Evolutionary conservation across 805 yeast species (phyloP).

Genomic region (Candida pini): DNA sequence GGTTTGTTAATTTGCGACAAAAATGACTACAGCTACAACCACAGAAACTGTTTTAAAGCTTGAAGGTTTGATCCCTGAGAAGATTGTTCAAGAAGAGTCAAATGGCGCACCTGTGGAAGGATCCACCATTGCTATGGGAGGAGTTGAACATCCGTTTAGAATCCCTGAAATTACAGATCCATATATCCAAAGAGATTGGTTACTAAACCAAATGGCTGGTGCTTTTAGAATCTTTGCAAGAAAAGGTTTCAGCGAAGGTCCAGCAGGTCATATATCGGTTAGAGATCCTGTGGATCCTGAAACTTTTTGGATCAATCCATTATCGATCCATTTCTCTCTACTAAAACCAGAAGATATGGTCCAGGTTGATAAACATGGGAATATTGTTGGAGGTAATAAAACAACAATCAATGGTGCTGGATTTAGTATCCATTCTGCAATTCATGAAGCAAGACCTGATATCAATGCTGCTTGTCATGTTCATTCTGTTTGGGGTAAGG

Average conservation of each 20-base stretch:
- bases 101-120: no score
- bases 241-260: slow-evolving; percentile 68
- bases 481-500: slow-evolving; percentile 57
- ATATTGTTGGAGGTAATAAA: slow-evolving; percentile 51
- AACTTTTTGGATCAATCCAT: slow-evolving; percentile 87
- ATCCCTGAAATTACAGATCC: slow-evolving; percentile 48
- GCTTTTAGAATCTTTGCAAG: slow-evolving; percentile 82
- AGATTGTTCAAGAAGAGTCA: no score
- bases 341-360: slow-evolving; percentile 60
- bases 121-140: no score
- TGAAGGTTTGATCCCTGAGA: no score
- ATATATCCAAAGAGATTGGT: slow-evolving; percentile 45
- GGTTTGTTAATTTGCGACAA: no score
- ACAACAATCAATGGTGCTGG: slow-evolving; percentile 57
- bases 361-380: slow-evolving; percentile 51
- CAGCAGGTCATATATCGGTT: slow-evolving; percentile 82
- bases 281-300: slow-evolving; percentile 77
- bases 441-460: slow-evolving; percentile 61
- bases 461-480: slow-evolving; percentile 66
- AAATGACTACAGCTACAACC: no score
- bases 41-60: no score
- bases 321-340: slow-evolving; percentile 68
- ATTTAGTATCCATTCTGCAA: slow-evolving; percentile 57
- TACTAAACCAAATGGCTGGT: slow-evolving; percentile 73
- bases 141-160: no score